Evolutionary conservation across 371 early-diverging fungal species (phyloP).

Genomic region (Parasitella parasitica): DNA sequence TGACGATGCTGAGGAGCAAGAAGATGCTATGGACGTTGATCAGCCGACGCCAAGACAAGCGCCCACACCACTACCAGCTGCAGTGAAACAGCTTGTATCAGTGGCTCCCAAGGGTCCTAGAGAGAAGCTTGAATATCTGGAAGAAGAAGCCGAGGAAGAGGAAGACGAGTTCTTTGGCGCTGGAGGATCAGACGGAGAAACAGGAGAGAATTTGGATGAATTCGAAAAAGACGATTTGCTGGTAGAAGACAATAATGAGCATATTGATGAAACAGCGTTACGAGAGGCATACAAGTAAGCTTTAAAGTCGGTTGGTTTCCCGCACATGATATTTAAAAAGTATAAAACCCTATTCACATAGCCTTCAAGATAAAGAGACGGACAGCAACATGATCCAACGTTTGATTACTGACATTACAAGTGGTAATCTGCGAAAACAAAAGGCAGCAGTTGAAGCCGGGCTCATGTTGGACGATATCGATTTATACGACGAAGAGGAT

Average conservation of each 20-base stretch:
- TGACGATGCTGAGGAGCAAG: not conserved
- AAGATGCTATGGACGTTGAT: conserved; percentile 17
- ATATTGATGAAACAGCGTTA: conserved; percentile 35
- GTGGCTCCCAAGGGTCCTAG: not conserved
- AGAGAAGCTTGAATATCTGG: conserved; percentile 31
- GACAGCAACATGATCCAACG: conserved; percentile 43
- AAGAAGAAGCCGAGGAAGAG: conserved; percentile 52
- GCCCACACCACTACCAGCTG: not conserved
- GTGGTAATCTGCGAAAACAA: conserved; percentile 43
- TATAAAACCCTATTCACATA: not conserved
- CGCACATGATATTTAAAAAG: not conserved
- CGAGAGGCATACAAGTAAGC: conserved; percentile 37
- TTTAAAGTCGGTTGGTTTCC: no score
- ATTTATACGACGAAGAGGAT: conserved; percentile 41
- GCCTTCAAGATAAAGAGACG: conserved; percentile 36
- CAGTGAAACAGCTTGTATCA: not conserved
- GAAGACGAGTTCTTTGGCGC: conserved; percentile 50
- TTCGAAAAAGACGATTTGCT: conserved; percentile 47
- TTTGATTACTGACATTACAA: conserved; percentile 45
- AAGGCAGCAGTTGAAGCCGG: conserved; percentile 39
- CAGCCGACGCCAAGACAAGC: not conserved
- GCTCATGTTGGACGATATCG: conserved; percentile 41
- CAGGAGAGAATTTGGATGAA: conserved; percentile 38
- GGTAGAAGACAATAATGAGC: conserved; percentile 40
- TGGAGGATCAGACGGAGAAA: conserved; percentile 39